phyloP scores from a whole-genome alignment of 306 rosid genomes.

The Quercus alba region DNA sequence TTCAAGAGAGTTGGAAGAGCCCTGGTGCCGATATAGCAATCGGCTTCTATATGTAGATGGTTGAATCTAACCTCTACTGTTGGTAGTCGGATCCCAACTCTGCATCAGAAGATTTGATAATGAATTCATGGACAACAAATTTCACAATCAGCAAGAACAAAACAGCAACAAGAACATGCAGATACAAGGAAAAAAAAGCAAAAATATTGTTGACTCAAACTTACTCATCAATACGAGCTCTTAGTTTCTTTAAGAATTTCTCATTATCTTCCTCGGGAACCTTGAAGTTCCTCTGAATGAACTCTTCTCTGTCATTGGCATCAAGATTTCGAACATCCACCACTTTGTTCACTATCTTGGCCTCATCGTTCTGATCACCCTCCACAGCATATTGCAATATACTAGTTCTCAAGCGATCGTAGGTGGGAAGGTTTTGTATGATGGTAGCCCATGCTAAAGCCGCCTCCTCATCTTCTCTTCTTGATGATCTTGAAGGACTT shows the following conservation, averaged over 20 bases:
- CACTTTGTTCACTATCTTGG: not conserved
- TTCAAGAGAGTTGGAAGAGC: not conserved
- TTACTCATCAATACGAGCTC: not conserved
- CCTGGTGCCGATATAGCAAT: not conserved
- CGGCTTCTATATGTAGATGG: not conserved
- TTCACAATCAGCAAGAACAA: not conserved
- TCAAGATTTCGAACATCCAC: not conserved
- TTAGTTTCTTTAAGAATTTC: not conserved
- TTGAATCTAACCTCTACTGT: not conserved
- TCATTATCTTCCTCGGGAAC: conserved; percentile 1
- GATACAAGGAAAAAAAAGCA: too few relatives aligned
- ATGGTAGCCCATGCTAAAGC: conserved; percentile 14
- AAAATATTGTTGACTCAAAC: not conserved
- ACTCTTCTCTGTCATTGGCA: not conserved
- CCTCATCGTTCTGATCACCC: not conserved
- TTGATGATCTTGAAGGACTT: not conserved
- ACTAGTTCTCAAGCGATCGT: conserved; percentile 12
- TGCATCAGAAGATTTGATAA: not conserved
- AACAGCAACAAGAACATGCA: too few relatives aligned
- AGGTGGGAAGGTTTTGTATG: conserved; percentile 12
- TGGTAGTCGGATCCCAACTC: not conserved
- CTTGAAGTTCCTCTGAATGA: not conserved
- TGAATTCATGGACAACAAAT: not conserved
- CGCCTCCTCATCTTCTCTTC: not conserved
- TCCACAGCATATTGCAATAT: not conserved